Evolutionary conservation across 768 basidiomycete genomes (phyloP), one percentile per base, ranked within the genome.

Genomic region (Termitomyces sp.): DNA sequence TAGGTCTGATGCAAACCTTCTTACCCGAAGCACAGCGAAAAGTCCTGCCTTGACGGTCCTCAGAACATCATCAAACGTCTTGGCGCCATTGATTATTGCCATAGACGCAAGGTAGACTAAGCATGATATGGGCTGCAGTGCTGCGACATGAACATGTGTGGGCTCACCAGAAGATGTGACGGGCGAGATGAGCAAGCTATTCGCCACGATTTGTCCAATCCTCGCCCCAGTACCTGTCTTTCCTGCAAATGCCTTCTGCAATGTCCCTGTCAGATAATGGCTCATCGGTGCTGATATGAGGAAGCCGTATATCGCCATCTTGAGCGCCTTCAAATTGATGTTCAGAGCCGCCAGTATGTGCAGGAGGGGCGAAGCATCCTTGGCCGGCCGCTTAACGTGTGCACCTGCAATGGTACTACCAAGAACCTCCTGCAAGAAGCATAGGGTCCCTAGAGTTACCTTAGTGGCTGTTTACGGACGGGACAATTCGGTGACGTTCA

Each of bases 271-370:
- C 58, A 94, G 83, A 67, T 79, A 70, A 66, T 95, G 93, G 41
- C 84, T 79, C 30, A 95, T 68, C 0, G 93, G 93, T 6, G 91
- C 93, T 12, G 91, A 91, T 40, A 95, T 79, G 62, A 88, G 77
- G 73, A 89, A 84, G 58, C 93, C 93, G 66, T 92, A 94, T 21
- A 87, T 49, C 0, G 83, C 88, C 86, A 94, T 91, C 70, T 94
- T 92, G 63, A 89, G 54, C 7, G 93, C 89, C 63, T 85, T 88
- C 58, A 74, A 56, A 66, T 91, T 78, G 51, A 93, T 69, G 67
- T 89, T 84, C 5, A 73, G 73, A 46, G 70, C 73, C 5, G 81
- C 83, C 47, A 88, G 78, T 17, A 73, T 66, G 60, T 80, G 83
- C 51, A 76, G 63, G 59, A 83, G 64, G 23, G 75, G 59, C 2